Conservation (phyloP, 441 rosid species). For the Erodium texanum region DNA sequence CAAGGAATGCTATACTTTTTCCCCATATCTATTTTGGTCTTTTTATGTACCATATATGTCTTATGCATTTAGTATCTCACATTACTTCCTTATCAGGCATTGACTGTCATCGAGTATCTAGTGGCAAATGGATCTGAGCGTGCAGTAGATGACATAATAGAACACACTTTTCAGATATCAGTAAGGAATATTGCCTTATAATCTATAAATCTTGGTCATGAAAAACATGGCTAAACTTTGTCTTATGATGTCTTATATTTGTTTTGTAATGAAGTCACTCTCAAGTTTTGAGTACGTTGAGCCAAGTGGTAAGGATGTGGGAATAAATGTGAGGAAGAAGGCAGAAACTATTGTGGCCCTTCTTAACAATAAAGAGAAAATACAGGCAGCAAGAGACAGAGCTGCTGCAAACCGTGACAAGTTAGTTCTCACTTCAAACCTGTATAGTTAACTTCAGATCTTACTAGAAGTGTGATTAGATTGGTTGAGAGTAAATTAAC, state of each 20-base stretch:
- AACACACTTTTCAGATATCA: conserved; percentile 91
- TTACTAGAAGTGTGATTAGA: too few relatives aligned
- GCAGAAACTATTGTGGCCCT: conserved; percentile 66
- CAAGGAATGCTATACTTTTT: not conserved
- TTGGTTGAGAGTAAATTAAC: conserved; percentile 13
- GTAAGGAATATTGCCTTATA: conserved; percentile 38
- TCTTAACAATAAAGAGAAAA: conserved; percentile 75
- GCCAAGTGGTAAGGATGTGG: conserved; percentile 93
- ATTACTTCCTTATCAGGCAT: conserved; percentile 42
- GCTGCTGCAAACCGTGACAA: conserved; percentile 89
- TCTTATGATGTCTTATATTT: too few relatives aligned
- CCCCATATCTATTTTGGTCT: not conserved
- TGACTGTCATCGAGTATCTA: conserved; percentile 87
- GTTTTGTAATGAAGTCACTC: conserved; percentile 56
- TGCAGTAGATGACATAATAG: conserved; percentile 90
- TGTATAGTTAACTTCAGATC: too few relatives aligned
- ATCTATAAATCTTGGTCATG: conserved; percentile 6
- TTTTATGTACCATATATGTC: not conserved
- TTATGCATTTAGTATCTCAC: conserved; percentile 14
- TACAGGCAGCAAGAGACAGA: conserved; percentile 77
- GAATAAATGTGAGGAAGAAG: conserved; percentile 93
- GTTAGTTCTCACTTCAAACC: conserved; percentile 39
- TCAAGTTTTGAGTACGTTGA: conserved; percentile 81
- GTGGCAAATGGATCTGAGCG: conserved; percentile 95
- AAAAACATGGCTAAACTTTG: conserved; percentile 12